phyloP scores from a whole-genome alignment of 768 basidiomycete species.

The Boletus rubroflammeus region DNA sequence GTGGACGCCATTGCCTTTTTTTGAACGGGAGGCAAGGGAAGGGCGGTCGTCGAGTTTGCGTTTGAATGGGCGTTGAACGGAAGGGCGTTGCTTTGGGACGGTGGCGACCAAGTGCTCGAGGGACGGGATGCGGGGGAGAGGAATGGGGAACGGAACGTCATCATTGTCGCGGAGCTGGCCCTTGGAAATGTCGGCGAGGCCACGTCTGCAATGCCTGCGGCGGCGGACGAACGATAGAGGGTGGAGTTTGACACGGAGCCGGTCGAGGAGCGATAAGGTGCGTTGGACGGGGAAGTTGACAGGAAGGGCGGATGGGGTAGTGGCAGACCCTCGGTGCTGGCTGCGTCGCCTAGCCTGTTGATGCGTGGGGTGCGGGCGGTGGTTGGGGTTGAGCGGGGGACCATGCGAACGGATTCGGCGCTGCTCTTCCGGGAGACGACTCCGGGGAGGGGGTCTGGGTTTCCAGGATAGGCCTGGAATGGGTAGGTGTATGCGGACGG shows the following conservation, averaged over 20 bases:
- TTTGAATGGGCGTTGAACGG: conserved; percentile 26
- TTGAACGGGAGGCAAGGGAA: conserved; percentile 43
- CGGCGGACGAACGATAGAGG: conserved; percentile 30
- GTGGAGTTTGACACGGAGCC: conserved; percentile 26
- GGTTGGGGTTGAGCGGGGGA: conserved; percentile 22
- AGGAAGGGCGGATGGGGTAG: conserved; percentile 49
- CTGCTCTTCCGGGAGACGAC: conserved; percentile 46
- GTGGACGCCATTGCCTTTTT: conserved; percentile 41
- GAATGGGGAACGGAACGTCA: conserved; percentile 61
- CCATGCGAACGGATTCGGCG: conserved; percentile 35
- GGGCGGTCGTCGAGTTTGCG: conserved; percentile 26
- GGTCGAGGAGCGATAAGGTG: conserved; percentile 37
- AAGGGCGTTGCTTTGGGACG: conserved; percentile 35
- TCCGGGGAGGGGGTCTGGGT: conserved; percentile 55
- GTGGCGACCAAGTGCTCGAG: conserved; percentile 58
- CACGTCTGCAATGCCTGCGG: conserved; percentile 15
- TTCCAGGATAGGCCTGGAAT: conserved; percentile 62
- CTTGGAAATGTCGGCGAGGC: conserved; percentile 34
- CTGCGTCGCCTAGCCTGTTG: conserved; percentile 14
- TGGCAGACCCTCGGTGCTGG: conserved; percentile 26
- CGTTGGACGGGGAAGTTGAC: conserved; percentile 27
- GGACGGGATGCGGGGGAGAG: conserved; percentile 70
- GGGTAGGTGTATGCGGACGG: conserved; percentile 45
- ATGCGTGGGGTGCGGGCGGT: conserved; percentile 21
- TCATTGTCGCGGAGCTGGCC: conserved; percentile 39